A percentile compares a stretch with the other conserved stretches of the same genome.
phyloP scores from a whole-genome alignment of 306 rosid species.

The Rubus idaeus region DNA sequence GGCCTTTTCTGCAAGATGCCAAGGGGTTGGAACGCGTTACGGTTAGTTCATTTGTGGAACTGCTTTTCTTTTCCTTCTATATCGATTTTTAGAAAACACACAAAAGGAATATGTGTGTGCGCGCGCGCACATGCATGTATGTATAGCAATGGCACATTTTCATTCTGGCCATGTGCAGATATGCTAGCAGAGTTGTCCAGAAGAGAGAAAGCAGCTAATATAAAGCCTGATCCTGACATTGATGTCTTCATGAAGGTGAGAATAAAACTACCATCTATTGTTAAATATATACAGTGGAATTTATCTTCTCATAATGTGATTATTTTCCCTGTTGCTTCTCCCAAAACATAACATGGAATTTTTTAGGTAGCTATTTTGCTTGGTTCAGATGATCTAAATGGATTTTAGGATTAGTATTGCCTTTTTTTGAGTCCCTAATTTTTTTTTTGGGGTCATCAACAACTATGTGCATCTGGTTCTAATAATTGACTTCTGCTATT shows the following conservation, averaged over 20 bases:
- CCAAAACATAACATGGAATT: not conserved
- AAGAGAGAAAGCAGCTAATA: slow-evolving; percentile 43
- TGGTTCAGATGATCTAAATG: not conserved
- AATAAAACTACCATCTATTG: not conserved
- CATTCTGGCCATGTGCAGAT: slow-evolving; percentile 26
- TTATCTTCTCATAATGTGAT: too few relatives aligned
- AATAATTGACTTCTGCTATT: not conserved
- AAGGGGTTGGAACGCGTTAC: slow-evolving; percentile 47
- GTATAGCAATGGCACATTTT: not conserved
- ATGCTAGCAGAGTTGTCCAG: slow-evolving; percentile 47
- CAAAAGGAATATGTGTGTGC: not conserved
- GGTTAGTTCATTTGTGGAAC: slow-evolving; percentile 22
- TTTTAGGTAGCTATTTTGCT: not conserved
- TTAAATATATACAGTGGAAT: not conserved
- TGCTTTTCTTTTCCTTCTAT: not conserved
- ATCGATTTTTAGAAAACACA: not conserved
- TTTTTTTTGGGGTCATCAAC: not conserved
- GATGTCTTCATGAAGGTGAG: slow-evolving; percentile 53
- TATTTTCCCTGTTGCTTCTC: too few relatives aligned
- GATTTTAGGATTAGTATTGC: not conserved
- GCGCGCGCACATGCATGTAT: not conserved
- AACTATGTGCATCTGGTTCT: not conserved
- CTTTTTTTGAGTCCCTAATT: not conserved
- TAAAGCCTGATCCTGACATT: slow-evolving; percentile 52
- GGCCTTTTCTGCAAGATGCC: slow-evolving; percentile 54